A percentile compares a stretch with the other conserved stretches of the same genome.
Evolutionary conservation across 176 grass and related monocot genomes (phyloP).

Genomic region (Otatea glauca): DNA sequence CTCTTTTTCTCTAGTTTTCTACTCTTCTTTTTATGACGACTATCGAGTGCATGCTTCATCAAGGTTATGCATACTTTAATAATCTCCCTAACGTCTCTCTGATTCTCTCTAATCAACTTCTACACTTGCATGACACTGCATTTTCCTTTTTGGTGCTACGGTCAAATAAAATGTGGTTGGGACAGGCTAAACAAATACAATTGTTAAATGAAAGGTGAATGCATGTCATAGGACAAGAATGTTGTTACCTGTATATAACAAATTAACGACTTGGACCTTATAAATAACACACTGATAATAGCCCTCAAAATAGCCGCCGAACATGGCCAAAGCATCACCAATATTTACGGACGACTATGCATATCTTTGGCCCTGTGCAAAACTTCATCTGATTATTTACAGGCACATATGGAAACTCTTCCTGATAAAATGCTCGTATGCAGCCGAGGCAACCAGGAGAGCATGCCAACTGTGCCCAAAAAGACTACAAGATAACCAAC

Average conservation of each 20-base stretch:
- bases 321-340: conserved; percentile 10
- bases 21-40: neutral
- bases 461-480: neutral
- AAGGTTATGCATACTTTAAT: neutral
- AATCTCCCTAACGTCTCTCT: conserved; percentile 43
- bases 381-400: conserved; percentile 49
- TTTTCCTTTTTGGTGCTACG: neutral
- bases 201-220: neutral
- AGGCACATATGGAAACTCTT: conserved; percentile 3
- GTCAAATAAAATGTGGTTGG: neutral
- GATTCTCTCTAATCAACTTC: conserved; percentile 8
- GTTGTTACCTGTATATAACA: neutral
- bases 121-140: neutral
- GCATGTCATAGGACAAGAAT: neutral
- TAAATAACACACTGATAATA: neutral
- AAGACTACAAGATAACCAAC: neutral
- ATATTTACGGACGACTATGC: conserved; percentile 15
- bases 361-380: conserved; percentile 3
- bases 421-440: conserved; percentile 1
- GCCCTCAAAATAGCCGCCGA: neutral
- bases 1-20: neutral
- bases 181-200: neutral
- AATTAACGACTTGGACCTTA: too few relatives aligned
- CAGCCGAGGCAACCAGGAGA: conserved; percentile 22
- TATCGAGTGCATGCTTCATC: neutral